Base-by-base conservation (phyloP, 345 rosid species). In the Sonneratia alba region DNA sequence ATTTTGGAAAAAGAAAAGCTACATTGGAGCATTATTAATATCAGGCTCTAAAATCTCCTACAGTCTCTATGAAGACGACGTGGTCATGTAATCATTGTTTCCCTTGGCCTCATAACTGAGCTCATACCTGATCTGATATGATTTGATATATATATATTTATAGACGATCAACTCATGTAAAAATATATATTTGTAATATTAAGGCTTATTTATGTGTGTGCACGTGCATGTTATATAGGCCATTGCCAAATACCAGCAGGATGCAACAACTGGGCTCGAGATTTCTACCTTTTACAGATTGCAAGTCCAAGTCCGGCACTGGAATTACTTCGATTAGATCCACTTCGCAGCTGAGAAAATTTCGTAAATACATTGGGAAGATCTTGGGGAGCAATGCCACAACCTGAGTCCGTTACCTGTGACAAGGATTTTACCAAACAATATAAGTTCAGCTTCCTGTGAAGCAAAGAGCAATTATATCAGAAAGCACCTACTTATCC, bases 261-360 rank as follows among this genome's bases (percentile, higher is more conserved):
- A 62, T 62, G 7, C 18, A 13, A 34, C 2, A 11, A 62, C 12
- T 14, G 66, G 16, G 36, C 18, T 34, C 10, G 27, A 15, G 66
- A 27, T 27, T 13, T 14, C 6, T 87, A 94, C 99, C 99, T 76
- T 85, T 82, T 95, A 71, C 92, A 86, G 72, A 95, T 85, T 66
- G 99, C 99, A 56, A 95, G 96, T 62, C 99, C 99, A 38, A 95
- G 92, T 71, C 97, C 98, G 36, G 82, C 85, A 70, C 92, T 89
- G 0, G 77, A 76, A 61, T 66, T 78, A 67, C 68, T 80, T 76
- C 74, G 82, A 55, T 75, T 81, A 21, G 85, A 78, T 71, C 90
- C 93, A 53, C 80, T 78, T 74, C 74, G 87, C 45, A 83, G 81
- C 73, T 82, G 89, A 69, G 85, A 76, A 78, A 90, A 94, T 77